Evolutionary conservation across 2,329 filamentous ascomycete genomes (phyloP).

Genomic region (Trichoderma atrobrunneum): DNA sequence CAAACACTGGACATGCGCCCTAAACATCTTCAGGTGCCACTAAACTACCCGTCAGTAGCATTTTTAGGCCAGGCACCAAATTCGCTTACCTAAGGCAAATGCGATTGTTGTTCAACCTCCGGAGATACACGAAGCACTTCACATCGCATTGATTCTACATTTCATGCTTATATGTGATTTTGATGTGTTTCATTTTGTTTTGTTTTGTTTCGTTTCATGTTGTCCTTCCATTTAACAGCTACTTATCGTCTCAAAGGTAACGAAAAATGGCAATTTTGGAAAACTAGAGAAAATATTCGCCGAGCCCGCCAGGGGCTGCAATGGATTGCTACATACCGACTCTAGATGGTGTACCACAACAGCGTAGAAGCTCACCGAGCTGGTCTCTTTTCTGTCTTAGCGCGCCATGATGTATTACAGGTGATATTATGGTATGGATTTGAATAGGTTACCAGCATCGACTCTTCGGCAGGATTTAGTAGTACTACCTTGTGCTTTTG

Average conservation of each 20-base stretch:
- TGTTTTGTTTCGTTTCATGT: background rate
- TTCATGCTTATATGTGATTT: background rate
- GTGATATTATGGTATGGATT: background rate
- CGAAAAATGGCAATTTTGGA: background rate
- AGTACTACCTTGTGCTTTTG: background rate
- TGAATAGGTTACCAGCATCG: background rate
- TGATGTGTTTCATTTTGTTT: background rate
- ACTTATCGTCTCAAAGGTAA: background rate
- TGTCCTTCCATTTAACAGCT: background rate
- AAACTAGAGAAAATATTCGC: background rate
- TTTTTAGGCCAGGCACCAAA: background rate
- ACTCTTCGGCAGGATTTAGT: background rate
- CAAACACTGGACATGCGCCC: background rate
- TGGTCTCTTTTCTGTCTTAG: background rate
- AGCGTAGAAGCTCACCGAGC: background rate
- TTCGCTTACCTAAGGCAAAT: background rate
- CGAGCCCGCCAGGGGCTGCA: conserved; percentile 1
- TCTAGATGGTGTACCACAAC: background rate
- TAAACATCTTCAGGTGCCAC: background rate
- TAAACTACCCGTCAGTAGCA: background rate
- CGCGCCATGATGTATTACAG: background rate
- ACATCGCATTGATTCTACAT: background rate
- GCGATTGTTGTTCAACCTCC: background rate
- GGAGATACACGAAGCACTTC: background rate
- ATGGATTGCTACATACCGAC: background rate